Evolutionary conservation across 2,329 filamentous ascomycete genomes (phyloP).

Genomic region (Diaporthe citriasiana): DNA sequence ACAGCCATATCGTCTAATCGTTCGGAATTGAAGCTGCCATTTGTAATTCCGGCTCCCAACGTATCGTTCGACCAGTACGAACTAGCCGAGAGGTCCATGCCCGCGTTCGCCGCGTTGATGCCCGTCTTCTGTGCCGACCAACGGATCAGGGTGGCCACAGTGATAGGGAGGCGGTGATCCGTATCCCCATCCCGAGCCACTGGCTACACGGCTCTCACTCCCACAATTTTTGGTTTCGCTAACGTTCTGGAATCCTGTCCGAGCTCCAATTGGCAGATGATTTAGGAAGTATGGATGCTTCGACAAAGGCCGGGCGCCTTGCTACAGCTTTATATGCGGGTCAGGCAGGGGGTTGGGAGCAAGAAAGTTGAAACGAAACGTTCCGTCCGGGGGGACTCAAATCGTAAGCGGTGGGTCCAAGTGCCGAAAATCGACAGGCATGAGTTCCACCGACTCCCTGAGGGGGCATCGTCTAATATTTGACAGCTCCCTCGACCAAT

Average conservation of each 20-base stretch:
- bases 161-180: background rate
- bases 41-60: slow-evolving; percentile 69
- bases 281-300: background rate
- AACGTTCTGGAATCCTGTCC: background rate
- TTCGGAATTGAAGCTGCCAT: slow-evolving; percentile 69
- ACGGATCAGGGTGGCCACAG: background rate
- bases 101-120: slow-evolving; percentile 72
- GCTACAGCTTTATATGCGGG: background rate
- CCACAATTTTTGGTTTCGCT: slow-evolving; percentile 8
- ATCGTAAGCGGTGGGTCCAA: slow-evolving; percentile 22
- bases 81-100: slow-evolving; percentile 81
- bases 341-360: background rate
- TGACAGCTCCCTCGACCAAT: slow-evolving; percentile 4
- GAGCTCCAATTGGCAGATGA: slow-evolving; percentile 2
- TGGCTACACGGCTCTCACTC: slow-evolving; percentile 19
- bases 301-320: background rate
- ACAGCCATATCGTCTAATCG: slow-evolving; percentile 70
- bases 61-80: slow-evolving; percentile 58
- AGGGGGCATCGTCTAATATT: background rate
- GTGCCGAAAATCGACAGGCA: background rate
- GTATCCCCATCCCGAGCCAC: background rate
- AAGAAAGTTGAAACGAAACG: slow-evolving; percentile 1
- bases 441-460: background rate
- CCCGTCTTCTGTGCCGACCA: slow-evolving; percentile 71
- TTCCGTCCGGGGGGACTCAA: background rate